These are phyloP conservation scores for Thyridium curvatum DNA, from an alignment of 2,329 filamentous ascomycete species.

Conservation along the genomic window DNA sequence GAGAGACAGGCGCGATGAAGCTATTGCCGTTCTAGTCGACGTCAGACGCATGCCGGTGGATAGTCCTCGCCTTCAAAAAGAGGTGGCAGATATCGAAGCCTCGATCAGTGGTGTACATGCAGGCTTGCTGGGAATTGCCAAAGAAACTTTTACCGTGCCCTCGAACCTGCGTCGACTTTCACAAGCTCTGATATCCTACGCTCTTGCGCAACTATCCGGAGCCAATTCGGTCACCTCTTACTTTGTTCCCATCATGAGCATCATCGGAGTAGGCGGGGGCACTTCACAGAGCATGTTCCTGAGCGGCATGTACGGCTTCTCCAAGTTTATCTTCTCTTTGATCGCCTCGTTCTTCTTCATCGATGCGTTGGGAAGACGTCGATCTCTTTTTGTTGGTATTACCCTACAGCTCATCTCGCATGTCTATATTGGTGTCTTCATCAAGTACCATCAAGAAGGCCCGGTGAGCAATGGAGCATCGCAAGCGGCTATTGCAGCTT, in stretches of 20 bases:
- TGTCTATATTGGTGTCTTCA: conserved; percentile 31
- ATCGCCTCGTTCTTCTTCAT: conserved; percentile 35
- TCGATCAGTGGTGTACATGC: conserved; percentile 2
- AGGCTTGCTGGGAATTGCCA: conserved; percentile 10
- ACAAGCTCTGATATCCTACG: conserved; percentile 28
- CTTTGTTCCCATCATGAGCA: conserved; percentile 31
- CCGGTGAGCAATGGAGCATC: conserved; percentile 16
- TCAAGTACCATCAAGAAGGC: conserved; percentile 23
- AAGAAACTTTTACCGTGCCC: conserved; percentile 26
- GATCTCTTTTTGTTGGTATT: conserved; percentile 17
- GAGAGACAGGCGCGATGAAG: conserved; percentile 17
- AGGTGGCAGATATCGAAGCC: conserved; percentile 15
- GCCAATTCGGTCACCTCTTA: conserved; percentile 37
- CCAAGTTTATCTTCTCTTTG: conserved; percentile 34
- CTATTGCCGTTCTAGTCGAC: conserved; percentile 13
- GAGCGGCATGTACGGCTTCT: conserved; percentile 32
- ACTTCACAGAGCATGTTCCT: conserved; percentile 27
- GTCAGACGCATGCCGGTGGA: conserved; percentile 23
- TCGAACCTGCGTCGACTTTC: conserved; percentile 33
- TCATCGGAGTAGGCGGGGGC: conserved; percentile 24
- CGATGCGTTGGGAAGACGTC: conserved; percentile 33
- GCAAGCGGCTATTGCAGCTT: conserved; percentile 29
- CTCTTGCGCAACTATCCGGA: conserved; percentile 34
- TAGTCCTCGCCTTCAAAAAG: conserved; percentile 16
- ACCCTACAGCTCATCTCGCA: conserved; percentile 30